Conservation (phyloP, 1,139 yeast species). For the Schwanniomyces etchellsii region DNA sequence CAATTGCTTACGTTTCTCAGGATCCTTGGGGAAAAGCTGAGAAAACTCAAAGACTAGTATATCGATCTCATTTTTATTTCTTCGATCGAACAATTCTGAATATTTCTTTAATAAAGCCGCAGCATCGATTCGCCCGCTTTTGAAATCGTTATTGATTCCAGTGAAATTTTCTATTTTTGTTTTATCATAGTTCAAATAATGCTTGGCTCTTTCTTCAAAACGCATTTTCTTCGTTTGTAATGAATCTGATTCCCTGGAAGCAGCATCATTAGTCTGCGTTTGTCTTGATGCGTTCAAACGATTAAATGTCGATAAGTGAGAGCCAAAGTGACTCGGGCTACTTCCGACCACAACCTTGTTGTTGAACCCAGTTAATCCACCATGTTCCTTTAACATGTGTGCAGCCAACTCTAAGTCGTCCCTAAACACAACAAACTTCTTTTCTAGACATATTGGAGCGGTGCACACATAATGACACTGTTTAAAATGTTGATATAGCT, state of each 20-base stretch:
- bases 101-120: conserved; percentile 46
- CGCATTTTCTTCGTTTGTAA: conserved; percentile 53
- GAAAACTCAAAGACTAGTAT: conserved; percentile 53
- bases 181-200: conserved; percentile 56
- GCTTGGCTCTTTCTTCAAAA: conserved; percentile 81
- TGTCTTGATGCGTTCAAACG: conserved; percentile 12
- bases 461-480: conserved; percentile 72
- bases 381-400: conserved; percentile 83
- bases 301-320: conserved; percentile 62
- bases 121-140: conserved; percentile 43
- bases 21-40: conserved; percentile 42
- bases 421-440: conserved; percentile 85
- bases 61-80: conserved; percentile 41
- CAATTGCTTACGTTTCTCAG: conserved; percentile 24
- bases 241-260: conserved; percentile 27
- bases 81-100: conserved; percentile 42
- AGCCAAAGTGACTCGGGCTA: conserved; percentile 45
- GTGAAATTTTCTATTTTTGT: conserved; percentile 44
- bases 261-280: conserved; percentile 1
- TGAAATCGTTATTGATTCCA: conserved; percentile 44
- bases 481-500: conserved; percentile 69
- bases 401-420: conserved; percentile 85
- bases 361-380: conserved; percentile 47
- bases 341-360: conserved; percentile 39
- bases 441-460: conserved; percentile 79